phyloP scores from a whole-genome alignment of 441 rosid species.

The Adansonia rubrostipa region DNA sequence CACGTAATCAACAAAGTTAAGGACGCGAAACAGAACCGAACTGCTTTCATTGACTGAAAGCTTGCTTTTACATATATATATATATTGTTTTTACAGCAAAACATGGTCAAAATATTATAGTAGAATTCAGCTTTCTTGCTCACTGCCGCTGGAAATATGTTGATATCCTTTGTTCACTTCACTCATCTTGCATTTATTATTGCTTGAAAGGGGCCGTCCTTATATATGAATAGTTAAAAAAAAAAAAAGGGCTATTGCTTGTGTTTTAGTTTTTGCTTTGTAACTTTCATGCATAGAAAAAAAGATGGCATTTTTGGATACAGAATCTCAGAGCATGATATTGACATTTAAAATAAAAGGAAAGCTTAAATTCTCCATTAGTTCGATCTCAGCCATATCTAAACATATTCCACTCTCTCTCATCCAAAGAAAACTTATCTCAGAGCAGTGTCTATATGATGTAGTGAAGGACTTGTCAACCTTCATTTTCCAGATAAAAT shows the following conservation, averaged over 20 bases:
- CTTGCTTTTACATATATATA: too few species aligned
- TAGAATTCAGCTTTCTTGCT: too few species aligned
- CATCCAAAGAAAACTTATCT: not conserved
- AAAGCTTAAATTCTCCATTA: slow-evolving; percentile 7
- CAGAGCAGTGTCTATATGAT: not conserved
- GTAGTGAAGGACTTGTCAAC: not conserved
- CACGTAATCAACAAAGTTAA: not conserved
- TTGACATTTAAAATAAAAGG: not conserved
- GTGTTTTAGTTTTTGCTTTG: not conserved
- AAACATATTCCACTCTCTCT: not conserved
- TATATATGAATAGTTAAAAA: not conserved
- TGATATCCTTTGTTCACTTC: not conserved
- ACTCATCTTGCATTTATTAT: not conserved
- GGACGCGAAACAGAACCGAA: slow-evolving; percentile 4
- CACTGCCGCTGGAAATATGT: not conserved
- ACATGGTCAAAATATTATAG: too few species aligned
- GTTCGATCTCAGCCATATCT: not conserved
- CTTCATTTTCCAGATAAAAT: slow-evolving; percentile 4
- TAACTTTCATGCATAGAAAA: slow-evolving; percentile 5
- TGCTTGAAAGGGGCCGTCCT: not conserved
- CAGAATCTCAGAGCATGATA: slow-evolving; percentile 13
- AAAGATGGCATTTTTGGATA: not conserved
- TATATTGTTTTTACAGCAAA: too few species aligned
- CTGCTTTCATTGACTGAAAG: not conserved
- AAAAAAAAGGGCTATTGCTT: not conserved